Evolutionary conservation across 495 filamentous ascomycete genomes (phyloP).

Genomic region (Penicillium salamii): DNA sequence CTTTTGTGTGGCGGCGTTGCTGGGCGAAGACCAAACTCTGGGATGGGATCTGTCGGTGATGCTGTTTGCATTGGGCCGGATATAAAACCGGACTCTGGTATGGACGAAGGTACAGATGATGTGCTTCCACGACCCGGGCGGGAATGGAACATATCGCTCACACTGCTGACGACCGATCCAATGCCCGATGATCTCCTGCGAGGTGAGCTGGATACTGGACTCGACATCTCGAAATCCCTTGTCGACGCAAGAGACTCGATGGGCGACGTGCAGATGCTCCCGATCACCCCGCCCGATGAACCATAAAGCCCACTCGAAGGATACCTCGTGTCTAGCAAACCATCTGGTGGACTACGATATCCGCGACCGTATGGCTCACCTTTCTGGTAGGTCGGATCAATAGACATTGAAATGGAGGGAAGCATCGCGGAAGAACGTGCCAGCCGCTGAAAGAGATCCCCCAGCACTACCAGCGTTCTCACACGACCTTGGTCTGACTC

Average conservation of each 20-base stretch:
- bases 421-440: conserved; percentile 14
- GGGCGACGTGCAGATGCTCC: neutral
- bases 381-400: conserved; percentile 6
- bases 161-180: neutral
- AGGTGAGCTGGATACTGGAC: neutral
- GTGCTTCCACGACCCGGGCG: neutral
- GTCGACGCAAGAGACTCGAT: neutral
- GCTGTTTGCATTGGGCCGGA: neutral
- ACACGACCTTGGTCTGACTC: conserved; percentile 26
- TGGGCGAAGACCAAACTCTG: neutral
- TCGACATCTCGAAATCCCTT: neutral
- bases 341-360: neutral
- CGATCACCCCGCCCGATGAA: too few species aligned
- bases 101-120: neutral
- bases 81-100: neutral
- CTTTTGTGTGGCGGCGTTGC: neutral
- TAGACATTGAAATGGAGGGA: neutral
- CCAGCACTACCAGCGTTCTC: conserved; percentile 24
- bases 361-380: neutral
- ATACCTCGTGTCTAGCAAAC: neutral
- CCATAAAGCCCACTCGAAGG: too few species aligned
- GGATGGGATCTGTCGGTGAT: neutral
- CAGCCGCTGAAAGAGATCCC: conserved; percentile 36
- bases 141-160: neutral
- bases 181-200: neutral